Base-by-base conservation (phyloP, 805 yeast species). In the Lipomyces chichibuensis region DNA sequence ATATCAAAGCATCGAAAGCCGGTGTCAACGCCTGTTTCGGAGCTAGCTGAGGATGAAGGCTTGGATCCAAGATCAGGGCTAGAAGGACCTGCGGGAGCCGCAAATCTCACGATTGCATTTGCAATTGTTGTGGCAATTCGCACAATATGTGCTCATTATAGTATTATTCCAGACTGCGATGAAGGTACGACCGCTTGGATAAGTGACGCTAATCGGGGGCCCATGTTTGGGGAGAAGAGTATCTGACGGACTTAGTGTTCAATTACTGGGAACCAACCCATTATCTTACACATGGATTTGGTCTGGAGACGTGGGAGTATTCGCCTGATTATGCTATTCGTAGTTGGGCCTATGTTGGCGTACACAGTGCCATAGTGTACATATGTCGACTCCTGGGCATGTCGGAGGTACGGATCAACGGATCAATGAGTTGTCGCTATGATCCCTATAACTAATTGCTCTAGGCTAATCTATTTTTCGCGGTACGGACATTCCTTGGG, bases 181-280 rank as follows among this genome's bases (percentile, higher is more conserved):
- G 98, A 94, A 77, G 71, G 71, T 66, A 33, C 23, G 60, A 13
- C 17, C 33, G 17, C 55, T 17, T 52, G n/a, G 33, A 25, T 52
- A 25, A 11, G 23, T 11, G 25, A 13, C 54, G 27, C 33, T 2
- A 25, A 29, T 23, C 17, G 9, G 27, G 6, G 43, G 13, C 4
- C 11, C 27, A 4, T 20, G 27, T n/a, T 13, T 20, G 20, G n/a
- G 9, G 11, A n/a, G 7, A 35, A 14, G 61, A 14, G 7, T 17
- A 56, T 32, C 25, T 58, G 35, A 32, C 55, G 17, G 57, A 37
- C 35, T 5, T 29, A 65, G 88, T 85, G 0, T 94, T 85, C 83
- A 94, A 94, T 75, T 94, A 91, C 78, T 92, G 97, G 94, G 98
- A 94, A 71, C 97, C 98, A 0, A 80, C 94, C 65, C 93, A 94